Evolutionary conservation across 2,329 filamentous ascomycete genomes (phyloP).

Genomic region (Pestalotiopsis sp.): DNA sequence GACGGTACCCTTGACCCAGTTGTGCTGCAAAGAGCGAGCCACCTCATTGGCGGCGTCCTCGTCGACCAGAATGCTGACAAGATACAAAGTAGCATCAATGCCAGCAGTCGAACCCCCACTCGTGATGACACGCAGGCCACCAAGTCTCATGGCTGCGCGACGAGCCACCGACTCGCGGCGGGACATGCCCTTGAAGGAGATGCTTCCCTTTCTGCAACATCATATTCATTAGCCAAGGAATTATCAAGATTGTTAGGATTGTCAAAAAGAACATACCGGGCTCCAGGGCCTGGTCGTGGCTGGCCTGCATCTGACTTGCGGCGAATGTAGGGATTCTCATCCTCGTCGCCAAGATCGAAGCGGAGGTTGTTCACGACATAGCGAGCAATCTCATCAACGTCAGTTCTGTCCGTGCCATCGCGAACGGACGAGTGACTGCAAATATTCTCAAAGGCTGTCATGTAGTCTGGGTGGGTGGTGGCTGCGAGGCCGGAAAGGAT

Average conservation of each 20-base stretch:
- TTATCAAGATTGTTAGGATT: background rate
- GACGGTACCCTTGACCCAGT: slow-evolving; percentile 83
- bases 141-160: slow-evolving; percentile 74
- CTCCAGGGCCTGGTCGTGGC: slow-evolving; percentile 55
- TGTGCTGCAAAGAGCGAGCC: slow-evolving; percentile 76
- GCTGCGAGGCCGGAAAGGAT: slow-evolving; percentile 78
- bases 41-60: slow-evolving; percentile 77
- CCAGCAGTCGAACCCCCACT: slow-evolving; percentile 78
- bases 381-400: slow-evolving; percentile 78
- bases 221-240: slow-evolving; percentile 21
- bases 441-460: slow-evolving; percentile 80
- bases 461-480: slow-evolving; percentile 80
- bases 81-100: slow-evolving; percentile 81
- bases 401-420: slow-evolving; percentile 75
- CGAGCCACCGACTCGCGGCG: slow-evolving; percentile 81
- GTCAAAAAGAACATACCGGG: slow-evolving; percentile 48
- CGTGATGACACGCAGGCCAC: slow-evolving; percentile 75
- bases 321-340: slow-evolving; percentile 83
- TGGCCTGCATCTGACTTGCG: slow-evolving; percentile 69
- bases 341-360: slow-evolving; percentile 80
- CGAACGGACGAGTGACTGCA: slow-evolving; percentile 74
- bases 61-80: slow-evolving; percentile 81
- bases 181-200: slow-evolving; percentile 75
- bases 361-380: slow-evolving; percentile 92
- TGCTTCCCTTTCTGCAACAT: slow-evolving; percentile 73